Evolutionary conservation across 108 stramenopile genomes (phyloP), one percentile per base, ranked within the genome.

Genomic region (Nitzschia sp.): DNA sequence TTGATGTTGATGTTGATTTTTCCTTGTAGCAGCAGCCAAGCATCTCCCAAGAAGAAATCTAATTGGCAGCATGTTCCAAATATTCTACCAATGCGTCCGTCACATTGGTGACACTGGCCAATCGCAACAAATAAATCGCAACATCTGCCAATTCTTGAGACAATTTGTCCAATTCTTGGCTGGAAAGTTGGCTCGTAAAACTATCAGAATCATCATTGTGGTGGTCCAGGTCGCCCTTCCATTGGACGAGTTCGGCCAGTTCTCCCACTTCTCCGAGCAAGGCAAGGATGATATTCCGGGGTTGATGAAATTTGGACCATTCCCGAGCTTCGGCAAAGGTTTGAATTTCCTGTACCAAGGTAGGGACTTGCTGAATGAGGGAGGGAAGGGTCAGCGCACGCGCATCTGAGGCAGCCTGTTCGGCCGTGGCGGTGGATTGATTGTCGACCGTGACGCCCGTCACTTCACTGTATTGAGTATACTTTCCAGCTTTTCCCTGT

Each of bases 141-240:
- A 96, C 94, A 82, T 98, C 97, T 0, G 96, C 91, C 44, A 98
- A 70, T 80, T 98, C 97, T 63, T 96, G 92, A 11, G 84, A 88
- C 19, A 94, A 50, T 54, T 94, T 87, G 53, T 88, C 88, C 15
- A 76, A 27, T 45, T 87, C 76, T 41, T 84, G 57, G 0, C 38
- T n/a, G 6, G 13, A 21, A 35, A 56, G 25, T 48, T 60, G 22
- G 2, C 29, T 2, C n/a, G n/a, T 9, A 27, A 13, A 22, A 17
- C 41, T 44, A 44, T 44, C 15, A 13, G 9, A 13, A 25, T 25
- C n/a, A 1, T 58, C 46, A 58, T 53, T 23, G 28, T 50, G 3
- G 34, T 13, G 1, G 61, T 67, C 72, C 34, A 66, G 75, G 58
- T 92, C 91, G 2, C 85, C 86, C 21, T 67, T 64, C 91, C 91